Evolutionary conservation across 2,329 filamentous ascomycete genomes (phyloP), one percentile per base, ranked within the genome.

Genomic region (Hortaea sp.): DNA sequence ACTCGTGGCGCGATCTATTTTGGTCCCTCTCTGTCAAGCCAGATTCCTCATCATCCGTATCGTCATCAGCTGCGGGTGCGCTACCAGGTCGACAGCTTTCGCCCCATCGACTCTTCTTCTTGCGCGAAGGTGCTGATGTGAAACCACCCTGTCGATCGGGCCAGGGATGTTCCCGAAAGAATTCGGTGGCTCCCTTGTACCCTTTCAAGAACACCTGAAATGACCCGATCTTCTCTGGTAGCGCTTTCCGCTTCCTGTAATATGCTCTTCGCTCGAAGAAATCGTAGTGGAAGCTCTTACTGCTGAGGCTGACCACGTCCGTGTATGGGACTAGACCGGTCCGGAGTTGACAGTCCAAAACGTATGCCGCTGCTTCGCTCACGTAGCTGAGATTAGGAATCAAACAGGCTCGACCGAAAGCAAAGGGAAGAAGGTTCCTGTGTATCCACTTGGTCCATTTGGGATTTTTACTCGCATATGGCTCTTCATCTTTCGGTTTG

Each of bases 371-470:
- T 12, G 92, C 92, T 72, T 98, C 92, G 58, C 89, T 97, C 56
- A 98, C 88, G 63, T 98, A 98, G 45, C 89, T 95, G 42, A 98
- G 75, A 61, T 98, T 98, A 46, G 92, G 92, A 64, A 98, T 98
- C 45, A 98, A 78, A 54, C 88, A 97, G 40, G 90, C 89, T 60
- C 92, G 77, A 12, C 92, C 92, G 60, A 98, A 98, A 67, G 87
- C 95, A 69, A 94, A 98, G 6, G 92, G 92, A 57, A 98, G 97
- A 53, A 98, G 65, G 64, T 98, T 98, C 53, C 92, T 78, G 66
- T 98, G 92, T 70, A 98, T 89, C 92, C 92, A 98, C 69, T 98
- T 98, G 57, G 94, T 97, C 90, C 90, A 97, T 66, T 98, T 98
- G 5, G 92, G 92, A 63, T 98, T 98, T 56, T 88, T 85, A 30